Base-by-base conservation (phyloP, 805 yeast genomes). In the Wickerhamiella australiensis region DNA sequence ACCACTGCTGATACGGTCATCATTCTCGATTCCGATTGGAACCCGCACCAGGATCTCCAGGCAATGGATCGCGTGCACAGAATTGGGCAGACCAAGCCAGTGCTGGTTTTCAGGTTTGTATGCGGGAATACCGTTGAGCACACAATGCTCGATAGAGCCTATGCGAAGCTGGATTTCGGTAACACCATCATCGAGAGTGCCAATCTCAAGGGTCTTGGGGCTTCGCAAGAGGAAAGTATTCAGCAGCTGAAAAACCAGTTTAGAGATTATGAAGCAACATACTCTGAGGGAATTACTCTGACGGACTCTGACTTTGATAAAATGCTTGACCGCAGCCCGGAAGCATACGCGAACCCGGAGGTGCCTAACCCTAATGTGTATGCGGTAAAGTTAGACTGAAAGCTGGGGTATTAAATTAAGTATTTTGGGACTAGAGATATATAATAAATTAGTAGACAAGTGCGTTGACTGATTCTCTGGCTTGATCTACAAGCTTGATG, bases 1-100 rank as follows among this genome's bases (percentile, higher is more conserved):
- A 76, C 81, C 0, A 78, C 82, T 0, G 95, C 97, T 0, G 96
- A 92, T 55, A 80, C 94, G 1, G 97, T 92, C 1, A 76, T 90
- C 3, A 59, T 90, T 9, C 87, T 85, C 61, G 98, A 90, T 60
- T 82, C 86, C 50, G 98, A 90, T 61, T 90, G 96, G 95, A 90
- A 90, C 59, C 98, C 97, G 0, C 96, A 90, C 61, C 94, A 86
- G 54, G 97, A 90, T 65, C 68, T 87, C 46, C 98, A 90, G 63
- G 97, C 97, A 0, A 90, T 90, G 78, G 97, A 88, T 59, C 72
- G 98, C 49, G 94, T 84, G 11, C 97, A 90, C 62, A 71, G 98
- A 60, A 85, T 92, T 49, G 97, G 97, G 0, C 98, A 90, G 63
- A 72, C 69, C 1, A 78, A 75, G 49, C 96, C 96, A 1, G 95